Evolutionary conservation across 441 rosid species (phyloP).

Genomic region (Metrosideros polymorpha): DNA sequence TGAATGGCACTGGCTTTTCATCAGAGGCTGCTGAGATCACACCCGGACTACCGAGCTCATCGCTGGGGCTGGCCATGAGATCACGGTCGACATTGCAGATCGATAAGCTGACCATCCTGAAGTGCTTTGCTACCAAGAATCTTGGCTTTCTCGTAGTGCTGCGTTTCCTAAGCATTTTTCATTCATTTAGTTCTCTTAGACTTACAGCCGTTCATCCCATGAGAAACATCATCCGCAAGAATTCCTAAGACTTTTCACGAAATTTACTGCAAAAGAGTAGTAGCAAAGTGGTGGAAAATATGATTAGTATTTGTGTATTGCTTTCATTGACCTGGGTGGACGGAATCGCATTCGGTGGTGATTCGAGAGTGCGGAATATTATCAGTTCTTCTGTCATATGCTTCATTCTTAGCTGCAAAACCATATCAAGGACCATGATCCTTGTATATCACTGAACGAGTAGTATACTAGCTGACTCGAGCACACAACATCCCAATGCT

Average conservation of each 20-base stretch:
- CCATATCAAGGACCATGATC: background rate
- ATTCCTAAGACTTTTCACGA: too few relatives aligned
- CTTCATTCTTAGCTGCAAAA: background rate
- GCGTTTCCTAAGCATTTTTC: too few relatives aligned
- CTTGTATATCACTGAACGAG: background rate
- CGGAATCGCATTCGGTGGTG: background rate
- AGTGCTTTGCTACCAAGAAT: background rate
- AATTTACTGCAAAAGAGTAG: background rate
- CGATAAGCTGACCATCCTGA: background rate
- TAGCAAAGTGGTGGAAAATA: background rate
- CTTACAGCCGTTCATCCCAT: background rate
- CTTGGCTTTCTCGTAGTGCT: too few relatives aligned
- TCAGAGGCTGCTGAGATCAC: too few relatives aligned
- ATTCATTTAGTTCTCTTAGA: too few relatives aligned
- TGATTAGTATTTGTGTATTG: background rate
- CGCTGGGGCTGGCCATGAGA: background rate
- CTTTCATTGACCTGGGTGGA: background rate
- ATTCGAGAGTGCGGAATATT: accelerated
- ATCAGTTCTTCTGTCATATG: background rate
- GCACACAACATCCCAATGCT: background rate
- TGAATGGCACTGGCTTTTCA: too few relatives aligned
- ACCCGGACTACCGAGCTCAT: too few relatives aligned
- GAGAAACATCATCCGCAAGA: too few relatives aligned
- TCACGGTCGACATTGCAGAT: background rate
- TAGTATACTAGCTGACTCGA: background rate